Percentiles rank a stretch among this genome's conserved stretches.
These are phyloP conservation scores for Trametes polyzona DNA, from an alignment of 1,284 basidiomycete species.

Conservation along the genomic window DNA sequence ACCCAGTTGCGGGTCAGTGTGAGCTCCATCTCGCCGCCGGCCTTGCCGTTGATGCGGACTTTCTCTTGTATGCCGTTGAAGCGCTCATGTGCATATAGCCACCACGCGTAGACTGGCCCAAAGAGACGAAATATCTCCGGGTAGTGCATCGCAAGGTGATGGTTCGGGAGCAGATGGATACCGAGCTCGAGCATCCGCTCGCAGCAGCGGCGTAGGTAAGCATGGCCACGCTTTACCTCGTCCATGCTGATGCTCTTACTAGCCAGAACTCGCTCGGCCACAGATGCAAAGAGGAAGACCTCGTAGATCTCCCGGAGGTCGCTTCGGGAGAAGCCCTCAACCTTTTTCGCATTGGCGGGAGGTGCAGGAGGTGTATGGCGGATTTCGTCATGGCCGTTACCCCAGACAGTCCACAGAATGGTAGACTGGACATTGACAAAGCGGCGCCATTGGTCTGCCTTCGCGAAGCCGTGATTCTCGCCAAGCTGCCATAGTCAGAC, in stretches of 20 bases:
- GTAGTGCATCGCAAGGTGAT: conserved; percentile 39
- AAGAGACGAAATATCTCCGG: conserved; percentile 31
- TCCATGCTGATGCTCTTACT: conserved; percentile 31
- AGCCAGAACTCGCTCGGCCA: conserved; percentile 10
- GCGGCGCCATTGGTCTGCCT: conserved; percentile 39
- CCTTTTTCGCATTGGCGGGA: not conserved
- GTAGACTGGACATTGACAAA: conserved; percentile 34
- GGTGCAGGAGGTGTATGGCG: not conserved
- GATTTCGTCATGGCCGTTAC: conserved; percentile 22
- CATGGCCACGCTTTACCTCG: conserved; percentile 31
- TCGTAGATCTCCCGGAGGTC: conserved; percentile 1
- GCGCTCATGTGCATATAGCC: conserved; percentile 41
- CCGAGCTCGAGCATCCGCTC: conserved; percentile 12
- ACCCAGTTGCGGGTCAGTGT: conserved; percentile 39
- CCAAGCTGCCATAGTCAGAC: conserved; percentile 30
- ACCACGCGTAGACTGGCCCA: conserved; percentile 43
- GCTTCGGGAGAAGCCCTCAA: not conserved
- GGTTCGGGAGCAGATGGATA: conserved; percentile 33
- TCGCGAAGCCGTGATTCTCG: conserved; percentile 18
- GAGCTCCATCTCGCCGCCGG: conserved; percentile 36
- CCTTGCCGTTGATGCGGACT: conserved; percentile 39
- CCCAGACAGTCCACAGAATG: conserved; percentile 37
- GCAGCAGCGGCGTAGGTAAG: conserved; percentile 32
- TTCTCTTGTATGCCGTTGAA: conserved; percentile 42
- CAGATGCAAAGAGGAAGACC: conserved; percentile 4